Base-by-base conservation (phyloP, 2,329 filamentous ascomycete species). In the Aspergillus melleus region DNA sequence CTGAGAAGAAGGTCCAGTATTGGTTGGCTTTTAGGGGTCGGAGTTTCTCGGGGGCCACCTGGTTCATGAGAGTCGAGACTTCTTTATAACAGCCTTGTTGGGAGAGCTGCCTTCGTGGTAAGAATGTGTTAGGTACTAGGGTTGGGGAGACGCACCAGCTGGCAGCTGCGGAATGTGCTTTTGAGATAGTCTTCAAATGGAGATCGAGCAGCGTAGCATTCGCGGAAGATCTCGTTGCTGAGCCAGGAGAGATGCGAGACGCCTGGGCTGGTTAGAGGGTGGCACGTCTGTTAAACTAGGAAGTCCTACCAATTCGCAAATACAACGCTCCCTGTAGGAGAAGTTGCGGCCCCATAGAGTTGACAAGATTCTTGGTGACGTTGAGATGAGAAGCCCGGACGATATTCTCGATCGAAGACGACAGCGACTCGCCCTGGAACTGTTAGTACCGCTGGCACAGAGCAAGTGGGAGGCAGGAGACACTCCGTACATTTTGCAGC, bases 311-410 rank as follows among this genome's bases (percentile, higher is more conserved):
- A 32, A 96, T 82, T 42, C 93, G 84, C 54, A 88, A 87, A 83
- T 90, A 96, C 1, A 95, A 74, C 0, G 90, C 84, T 30, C 90
- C 88, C 52, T 86, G 84, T 47, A 96, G 82, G 2, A 92, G 82
- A 61, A 92, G 83, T 65, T 93, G 88, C 0, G 88, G 84, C 0
- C 91, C 91, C 66, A 91, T 86, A 74, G 90, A 88, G 67, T 82
- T 86, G 67, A 85, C 85, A 70, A 95, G 84, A 64, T 90, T 88
- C 66, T 89, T 89, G 58, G 88, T 88, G n/a, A 93, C 82, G 61
- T 92, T 89, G 29, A 96, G 79, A 67, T 95, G 90, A 0, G 90
- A 91, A 64, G 91, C 90, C 70, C 92, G 89, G n/a, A 90, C 84
- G 61, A 96, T 84, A 65, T 88, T 86, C 72, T 96, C 92, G 55